Conservation (phyloP, 768 basidiomycete species). For the Phaeotremella fagi region DNA sequence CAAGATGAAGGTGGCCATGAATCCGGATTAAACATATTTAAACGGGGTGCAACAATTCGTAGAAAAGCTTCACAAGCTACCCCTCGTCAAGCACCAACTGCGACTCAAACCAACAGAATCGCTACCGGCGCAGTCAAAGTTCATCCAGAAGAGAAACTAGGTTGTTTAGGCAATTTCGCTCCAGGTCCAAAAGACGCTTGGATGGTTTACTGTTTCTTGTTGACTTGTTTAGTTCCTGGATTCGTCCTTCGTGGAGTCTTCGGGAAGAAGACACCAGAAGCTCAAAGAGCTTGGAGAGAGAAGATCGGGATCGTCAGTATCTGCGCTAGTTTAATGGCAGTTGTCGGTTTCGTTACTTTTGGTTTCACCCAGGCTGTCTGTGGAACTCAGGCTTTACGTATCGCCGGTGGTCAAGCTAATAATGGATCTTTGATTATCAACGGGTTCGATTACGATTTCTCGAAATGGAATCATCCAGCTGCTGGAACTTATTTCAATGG, state of each 20-base stretch:
- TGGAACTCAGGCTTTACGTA: conserved; percentile 76
- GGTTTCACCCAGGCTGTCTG: conserved; percentile 95
- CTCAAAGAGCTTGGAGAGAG: conserved; percentile 95
- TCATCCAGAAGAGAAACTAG: conserved; percentile 25
- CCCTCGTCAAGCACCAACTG: conserved; percentile 50
- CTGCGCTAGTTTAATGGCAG: conserved; percentile 78
- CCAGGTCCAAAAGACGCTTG: conserved; percentile 89
- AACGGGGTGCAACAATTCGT: conserved; percentile 72
- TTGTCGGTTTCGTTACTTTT: conserved; percentile 95
- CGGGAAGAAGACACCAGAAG: conserved; percentile 83
- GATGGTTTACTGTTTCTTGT: conserved; percentile 87
- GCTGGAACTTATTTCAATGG: conserved; percentile 68
- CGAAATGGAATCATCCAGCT: conserved; percentile 75
- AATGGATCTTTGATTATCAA: conserved; percentile 84
- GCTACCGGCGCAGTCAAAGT: conserved; percentile 21
- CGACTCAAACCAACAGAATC: conserved; percentile 50
- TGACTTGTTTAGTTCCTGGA: conserved; percentile 78
- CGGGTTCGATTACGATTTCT: conserved; percentile 88
- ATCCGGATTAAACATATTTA: conserved; percentile 87
- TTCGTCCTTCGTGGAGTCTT: conserved; percentile 66
- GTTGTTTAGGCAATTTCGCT: conserved; percentile 61
- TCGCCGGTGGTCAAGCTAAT: conserved; percentile 70
- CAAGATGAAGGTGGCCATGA: conserved; percentile 71
- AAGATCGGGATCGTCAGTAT: conserved; percentile 89
- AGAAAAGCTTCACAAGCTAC: conserved; percentile 55